Base-by-base conservation (phyloP, 140 eudicot species). In the Anethum foeniculum region DNA sequence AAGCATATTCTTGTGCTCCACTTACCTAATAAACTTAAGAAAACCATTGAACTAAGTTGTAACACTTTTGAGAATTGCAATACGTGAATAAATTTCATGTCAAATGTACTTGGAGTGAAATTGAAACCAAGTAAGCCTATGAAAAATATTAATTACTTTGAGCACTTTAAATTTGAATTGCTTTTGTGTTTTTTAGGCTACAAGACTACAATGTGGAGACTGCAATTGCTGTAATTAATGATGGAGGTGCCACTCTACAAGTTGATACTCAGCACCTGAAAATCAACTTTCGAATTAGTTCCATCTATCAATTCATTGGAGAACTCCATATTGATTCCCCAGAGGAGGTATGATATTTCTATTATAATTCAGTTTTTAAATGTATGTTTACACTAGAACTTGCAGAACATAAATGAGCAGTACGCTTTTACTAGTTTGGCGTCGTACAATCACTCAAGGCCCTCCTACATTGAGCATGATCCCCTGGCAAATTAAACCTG, bases 241-340 rank as follows among this genome's bases (percentile, higher is more conserved):
- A 94, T 85, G 94, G 91, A 82, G 86, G 81, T 87, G 87, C 91
- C 58, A 86, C 91, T 68, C 85, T 94, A 68, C 87, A 85, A 74
- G 80, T 94, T 41, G 94, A 92, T 80, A 89, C 94, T 10, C 92
- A 85, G 71, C 93, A 86, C 84, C 81, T 92, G 74, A 86, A 83
- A 27, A 78, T 94, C 74, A 84, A 85, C 82, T 87, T 88, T 79
- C 91, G 94, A 41, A 68, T 85, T 28, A 96, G 96, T 69, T 94
- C 97, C 10, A 46, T 94, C 54, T 94, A 87, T 78, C 97, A 94
- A 77, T 94, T 94, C 86, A 92, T 94, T 65, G 98, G 98, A 34
- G 96, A 94, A 84, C 89, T 94, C 71, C 86, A 80, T 48, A 83
- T 90, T 82, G 88, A 92, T 58, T 88, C 90, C 76, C 78, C 64